A percentile compares a stretch with the other conserved stretches of the same genome.
Evolutionary conservation across 805 yeast species (phyloP).

Genomic region (Schwanniomyces sp.): DNA sequence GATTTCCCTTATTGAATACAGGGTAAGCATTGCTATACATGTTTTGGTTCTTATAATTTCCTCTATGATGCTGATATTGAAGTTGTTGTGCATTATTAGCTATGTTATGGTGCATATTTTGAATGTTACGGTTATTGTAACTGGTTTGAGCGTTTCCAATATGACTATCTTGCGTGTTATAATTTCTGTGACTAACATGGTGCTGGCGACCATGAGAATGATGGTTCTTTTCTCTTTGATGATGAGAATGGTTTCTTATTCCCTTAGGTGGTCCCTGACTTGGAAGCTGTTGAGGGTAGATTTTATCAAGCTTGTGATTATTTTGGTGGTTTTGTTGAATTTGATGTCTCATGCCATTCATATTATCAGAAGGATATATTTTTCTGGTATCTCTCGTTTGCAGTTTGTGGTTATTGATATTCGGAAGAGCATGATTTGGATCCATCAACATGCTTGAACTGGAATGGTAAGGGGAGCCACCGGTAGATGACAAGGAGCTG

Average conservation of each 20-base stretch:
- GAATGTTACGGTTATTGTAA: not conserved
- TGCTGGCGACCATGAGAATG: not conserved
- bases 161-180: not conserved
- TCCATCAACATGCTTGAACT: conserved; percentile 6
- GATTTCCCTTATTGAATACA: not conserved
- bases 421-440: not conserved
- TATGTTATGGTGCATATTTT: not conserved
- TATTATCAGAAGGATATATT: not conserved
- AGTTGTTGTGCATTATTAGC: no score
- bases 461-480: conserved; percentile 24
- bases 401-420: not conserved
- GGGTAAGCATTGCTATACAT: not conserved
- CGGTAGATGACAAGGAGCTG: conserved; percentile 1
- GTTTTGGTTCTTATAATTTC: not conserved
- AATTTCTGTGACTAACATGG: not conserved
- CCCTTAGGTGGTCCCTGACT: conserved; percentile 3
- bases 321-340: conserved; percentile 4
- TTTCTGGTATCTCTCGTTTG: not conserved
- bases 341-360: conserved; percentile 1
- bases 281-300: conserved; percentile 10
- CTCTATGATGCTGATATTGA: not conserved
- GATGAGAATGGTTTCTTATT: not conserved
- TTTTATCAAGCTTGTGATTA: conserved; percentile 5
- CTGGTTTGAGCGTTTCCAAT: not conserved
- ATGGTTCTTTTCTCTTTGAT: not conserved